phyloP scores from a whole-genome alignment of 2,329 filamentous ascomycete species.

The Periglandula ipomoeae region DNA sequence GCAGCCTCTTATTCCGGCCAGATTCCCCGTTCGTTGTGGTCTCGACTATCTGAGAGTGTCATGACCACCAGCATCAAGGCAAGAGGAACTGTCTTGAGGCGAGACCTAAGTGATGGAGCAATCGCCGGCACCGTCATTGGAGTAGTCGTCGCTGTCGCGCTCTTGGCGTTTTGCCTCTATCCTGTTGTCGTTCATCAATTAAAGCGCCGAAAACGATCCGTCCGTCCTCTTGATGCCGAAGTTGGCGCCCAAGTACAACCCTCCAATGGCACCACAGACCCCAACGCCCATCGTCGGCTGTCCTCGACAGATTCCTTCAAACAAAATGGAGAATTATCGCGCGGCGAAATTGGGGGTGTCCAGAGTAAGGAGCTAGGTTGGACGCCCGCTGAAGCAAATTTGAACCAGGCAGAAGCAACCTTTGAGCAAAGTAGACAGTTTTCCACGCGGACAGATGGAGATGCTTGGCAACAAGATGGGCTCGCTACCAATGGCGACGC shows the following conservation, averaged over 20 bases:
- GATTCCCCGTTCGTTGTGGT: neutral
- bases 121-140: conserved; percentile 30
- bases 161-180: conserved; percentile 29
- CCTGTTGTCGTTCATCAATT: conserved; percentile 27
- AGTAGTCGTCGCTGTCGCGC: conserved; percentile 21
- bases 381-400: conserved; percentile 12
- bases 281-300: conserved; percentile 19
- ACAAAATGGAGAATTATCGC: conserved; percentile 18
- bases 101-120: conserved; percentile 23
- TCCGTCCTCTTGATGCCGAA: conserved; percentile 21
- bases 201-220: conserved; percentile 18
- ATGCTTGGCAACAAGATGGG: neutral
- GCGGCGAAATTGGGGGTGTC: conserved; percentile 13
- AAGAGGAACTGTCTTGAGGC: conserved; percentile 15
- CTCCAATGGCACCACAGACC: conserved; percentile 8
- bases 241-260: conserved; percentile 15
- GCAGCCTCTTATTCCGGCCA: neutral
- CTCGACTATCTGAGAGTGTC: neutral
- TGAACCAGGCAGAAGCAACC: neutral
- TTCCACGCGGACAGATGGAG: neutral
- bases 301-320: conserved; percentile 30
- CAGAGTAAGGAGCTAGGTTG: conserved; percentile 19
- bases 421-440: neutral
- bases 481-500: neutral
- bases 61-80: neutral